Evolutionary conservation across 768 basidiomycete genomes (phyloP), one percentile per base, ranked within the genome.

Genomic region (Tulasnella sp.): DNA sequence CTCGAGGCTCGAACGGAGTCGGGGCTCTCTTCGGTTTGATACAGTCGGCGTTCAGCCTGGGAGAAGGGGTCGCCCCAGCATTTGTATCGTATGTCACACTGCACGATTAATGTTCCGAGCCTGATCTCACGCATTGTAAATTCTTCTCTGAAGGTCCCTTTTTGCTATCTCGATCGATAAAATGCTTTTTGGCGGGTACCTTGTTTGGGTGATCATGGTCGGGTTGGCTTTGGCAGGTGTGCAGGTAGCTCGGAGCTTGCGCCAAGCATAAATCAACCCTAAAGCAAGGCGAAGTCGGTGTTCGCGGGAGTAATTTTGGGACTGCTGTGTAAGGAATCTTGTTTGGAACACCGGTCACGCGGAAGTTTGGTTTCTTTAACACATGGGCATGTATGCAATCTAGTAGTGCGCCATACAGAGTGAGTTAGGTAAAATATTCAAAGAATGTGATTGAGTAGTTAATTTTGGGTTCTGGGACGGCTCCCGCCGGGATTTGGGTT

Each of bases 141-240:
- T 0, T 44, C 20, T 60, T 44, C 14, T 75, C 11, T 3, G 46
- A 69, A 50, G 37, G 20, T 77, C 44, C 1, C 44, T 80, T 40
- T 73, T 72, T 72, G 72, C 74, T 37, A 40, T 74, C 40, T 72
- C 80, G 20, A 75, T 48, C 20, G 75, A 77, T 24, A 58, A 31
- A 74, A 72, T 41, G 76, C 77, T 73, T 79, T 46, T 81, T 28
- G 28, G 28, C 40, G 73, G 69, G 7, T 40, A 50, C 34, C 37
- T 79, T 24, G 76, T 73, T 0, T 80, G 78, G 81, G 28, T 72
- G 22, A 60, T 82, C 50, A 81, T 72, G 31, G 20, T 81, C 46
- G 34, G 22, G 18, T 24, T 81, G 28, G 50, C 31, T 48, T n/a
- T 69, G 54, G 20, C 11, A 5, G 64, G 64, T 18, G 28, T 69